Percentiles rank a stretch among this genome's conserved stretches.
Evolutionary conservation across 257 asterid genomes (phyloP).

Genomic region (Apocynum venetum): DNA sequence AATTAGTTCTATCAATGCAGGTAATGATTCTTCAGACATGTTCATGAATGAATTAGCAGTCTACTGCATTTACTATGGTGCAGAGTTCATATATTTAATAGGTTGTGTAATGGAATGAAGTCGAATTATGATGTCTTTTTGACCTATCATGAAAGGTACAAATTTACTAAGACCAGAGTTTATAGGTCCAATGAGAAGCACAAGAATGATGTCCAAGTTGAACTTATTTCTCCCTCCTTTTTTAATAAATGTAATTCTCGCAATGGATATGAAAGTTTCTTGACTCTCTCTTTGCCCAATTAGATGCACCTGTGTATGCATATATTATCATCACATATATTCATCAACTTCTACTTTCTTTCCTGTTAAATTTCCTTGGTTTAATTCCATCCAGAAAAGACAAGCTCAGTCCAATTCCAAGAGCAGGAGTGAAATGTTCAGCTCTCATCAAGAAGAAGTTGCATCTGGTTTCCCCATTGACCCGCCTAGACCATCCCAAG

Average conservation of each 20-base stretch:
- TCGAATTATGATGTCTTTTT: neutral
- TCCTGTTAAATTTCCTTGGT: slow-evolving; percentile 10
- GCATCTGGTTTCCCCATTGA: slow-evolving; percentile 96
- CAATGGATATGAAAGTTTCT: neutral
- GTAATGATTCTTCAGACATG: slow-evolving; percentile 9
- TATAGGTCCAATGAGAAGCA: neutral
- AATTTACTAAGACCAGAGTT: neutral
- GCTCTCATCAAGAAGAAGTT: slow-evolving; percentile 77
- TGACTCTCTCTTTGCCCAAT: neutral
- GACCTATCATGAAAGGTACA: neutral
- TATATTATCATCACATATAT: neutral
- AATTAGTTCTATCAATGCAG: slow-evolving; percentile 26
- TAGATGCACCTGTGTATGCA: neutral
- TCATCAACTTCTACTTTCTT: neutral
- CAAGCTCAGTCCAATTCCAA: slow-evolving; percentile 67
- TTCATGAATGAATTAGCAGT: neutral
- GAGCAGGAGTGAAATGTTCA: slow-evolving; percentile 98
- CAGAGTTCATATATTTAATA: neutral
- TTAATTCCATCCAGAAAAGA: slow-evolving; percentile 58
- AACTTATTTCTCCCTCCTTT: no score
- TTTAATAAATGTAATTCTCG: neutral
- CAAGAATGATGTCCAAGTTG: neutral
- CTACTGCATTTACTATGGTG: neutral
- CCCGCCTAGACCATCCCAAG: slow-evolving; percentile 81
- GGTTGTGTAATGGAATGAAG: neutral